A percentile compares a stretch with the other conserved stretches of the same genome.
phyloP scores from a whole-genome alignment of 345 rosid genomes.

The Excoecaria cochinchinensis region DNA sequence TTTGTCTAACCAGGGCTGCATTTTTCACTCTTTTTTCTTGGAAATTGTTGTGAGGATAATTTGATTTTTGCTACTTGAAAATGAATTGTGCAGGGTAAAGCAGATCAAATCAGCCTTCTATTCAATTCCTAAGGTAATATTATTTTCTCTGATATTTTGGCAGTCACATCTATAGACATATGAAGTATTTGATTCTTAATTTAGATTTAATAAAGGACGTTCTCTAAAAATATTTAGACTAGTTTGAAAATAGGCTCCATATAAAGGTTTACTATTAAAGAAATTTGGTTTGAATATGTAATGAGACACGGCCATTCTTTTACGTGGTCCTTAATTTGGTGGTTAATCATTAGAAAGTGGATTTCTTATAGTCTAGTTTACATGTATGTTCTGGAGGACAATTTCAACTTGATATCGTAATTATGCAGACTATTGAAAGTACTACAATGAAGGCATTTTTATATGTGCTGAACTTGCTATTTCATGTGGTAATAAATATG shows the following conservation, averaged over 20 bases:
- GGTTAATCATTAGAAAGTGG: neutral
- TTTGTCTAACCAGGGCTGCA: neutral
- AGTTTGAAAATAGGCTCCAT: neutral
- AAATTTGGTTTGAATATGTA: neutral
- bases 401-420: too few relatives aligned
- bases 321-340: neutral
- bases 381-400: too few relatives aligned
- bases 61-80: neutral
- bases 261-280: neutral
- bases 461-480: too few relatives aligned
- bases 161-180: neutral
- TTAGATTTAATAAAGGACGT: neutral
- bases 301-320: neutral
- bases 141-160: neutral
- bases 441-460: too few relatives aligned
- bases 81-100: constrained; percentile 53
- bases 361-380: neutral
- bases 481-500: too few relatives aligned
- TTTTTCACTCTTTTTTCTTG: neutral
- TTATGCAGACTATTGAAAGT: too few relatives aligned
- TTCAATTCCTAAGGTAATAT: constrained; percentile 64
- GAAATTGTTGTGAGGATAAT: neutral
- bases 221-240: neutral
- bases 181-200: neutral
- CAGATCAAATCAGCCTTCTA: constrained; percentile 96